These are phyloP conservation scores for Pelargonium australe DNA, from an alignment of 441 rosid species.

Conservation along the genomic window DNA sequence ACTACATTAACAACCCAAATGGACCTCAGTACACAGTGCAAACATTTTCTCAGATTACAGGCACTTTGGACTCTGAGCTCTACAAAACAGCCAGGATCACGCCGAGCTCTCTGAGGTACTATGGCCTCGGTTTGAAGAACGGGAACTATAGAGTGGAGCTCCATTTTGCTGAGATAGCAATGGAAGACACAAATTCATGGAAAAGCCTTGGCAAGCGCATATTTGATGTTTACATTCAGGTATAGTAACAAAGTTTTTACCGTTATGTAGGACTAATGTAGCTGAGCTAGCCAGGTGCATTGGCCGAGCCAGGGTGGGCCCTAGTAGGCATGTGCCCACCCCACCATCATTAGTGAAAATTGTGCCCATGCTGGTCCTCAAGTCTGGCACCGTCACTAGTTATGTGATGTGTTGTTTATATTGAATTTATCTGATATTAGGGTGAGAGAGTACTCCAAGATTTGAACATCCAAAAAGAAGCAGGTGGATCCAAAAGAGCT, in stretches of 20 bases:
- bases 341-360: too few species aligned
- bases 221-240: constrained; percentile 46
- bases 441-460: constrained; percentile 40
- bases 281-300: too few species aligned
- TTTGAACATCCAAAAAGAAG: constrained; percentile 43
- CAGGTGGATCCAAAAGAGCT: constrained; percentile 46
- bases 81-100: constrained; percentile 45
- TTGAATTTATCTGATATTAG: constrained; percentile 15
- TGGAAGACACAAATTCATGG: constrained; percentile 39
- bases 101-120: constrained; percentile 41
- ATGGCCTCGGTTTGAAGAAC: constrained; percentile 38
- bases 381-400: too few species aligned
- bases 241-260: constrained; percentile 4
- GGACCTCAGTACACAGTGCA: constrained; percentile 26
- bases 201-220: constrained; percentile 44
- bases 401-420: too few species aligned
- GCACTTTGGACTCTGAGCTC: constrained; percentile 40
- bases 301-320: too few species aligned
- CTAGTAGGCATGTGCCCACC: too few species aligned
- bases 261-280: too few species aligned
- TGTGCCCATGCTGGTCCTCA: too few species aligned
- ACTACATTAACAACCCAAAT: constrained; percentile 33
- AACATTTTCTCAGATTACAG: constrained; percentile 37
- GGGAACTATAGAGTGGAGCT: constrained; percentile 38
- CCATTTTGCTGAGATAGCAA: constrained; percentile 43